Evolutionary conservation across 1,284 basidiomycete genomes (phyloP).

Genomic region (Pseudozyma hubeiensis): DNA sequence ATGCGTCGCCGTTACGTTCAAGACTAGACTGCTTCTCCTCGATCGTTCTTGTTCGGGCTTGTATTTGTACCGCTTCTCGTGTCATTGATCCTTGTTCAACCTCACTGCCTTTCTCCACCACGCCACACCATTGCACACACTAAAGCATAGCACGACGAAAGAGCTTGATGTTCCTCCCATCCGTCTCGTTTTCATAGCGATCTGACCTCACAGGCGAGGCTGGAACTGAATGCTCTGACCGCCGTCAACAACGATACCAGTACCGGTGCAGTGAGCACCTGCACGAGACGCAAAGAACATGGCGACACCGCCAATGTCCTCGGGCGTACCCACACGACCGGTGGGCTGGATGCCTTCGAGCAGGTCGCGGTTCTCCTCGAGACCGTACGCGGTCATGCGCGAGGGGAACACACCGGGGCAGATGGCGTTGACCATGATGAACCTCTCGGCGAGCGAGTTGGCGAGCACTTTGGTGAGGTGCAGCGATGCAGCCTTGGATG

Average conservation of each 20-base stretch:
- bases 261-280: constrained; percentile 79
- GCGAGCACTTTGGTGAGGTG: constrained; percentile 83
- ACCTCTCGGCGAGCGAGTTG: constrained; percentile 74
- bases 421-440: constrained; percentile 80
- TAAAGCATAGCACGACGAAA: not conserved
- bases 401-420: constrained; percentile 82
- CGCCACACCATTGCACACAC: too few relatives aligned
- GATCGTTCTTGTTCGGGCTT: not conserved
- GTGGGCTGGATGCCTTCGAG: constrained; percentile 64
- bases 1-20: constrained; percentile 57
- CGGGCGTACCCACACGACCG: constrained; percentile 75
- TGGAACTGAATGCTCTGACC: constrained; percentile 70
- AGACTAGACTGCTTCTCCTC: constrained; percentile 7
- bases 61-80: constrained; percentile 21
- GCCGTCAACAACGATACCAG: constrained; percentile 77
- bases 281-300: constrained; percentile 80
- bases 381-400: constrained; percentile 85
- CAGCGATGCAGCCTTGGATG: constrained; percentile 80
- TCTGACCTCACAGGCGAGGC: constrained; percentile 30
- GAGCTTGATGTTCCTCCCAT: too few relatives aligned
- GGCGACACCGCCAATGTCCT: constrained; percentile 80
- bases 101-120: not conserved
- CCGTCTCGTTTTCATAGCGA: not conserved
- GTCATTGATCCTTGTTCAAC: not conserved
- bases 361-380: constrained; percentile 72